These are phyloP conservation scores for Camelina neglecta DNA, from an alignment of 345 rosid species.

Conservation along the genomic window DNA sequence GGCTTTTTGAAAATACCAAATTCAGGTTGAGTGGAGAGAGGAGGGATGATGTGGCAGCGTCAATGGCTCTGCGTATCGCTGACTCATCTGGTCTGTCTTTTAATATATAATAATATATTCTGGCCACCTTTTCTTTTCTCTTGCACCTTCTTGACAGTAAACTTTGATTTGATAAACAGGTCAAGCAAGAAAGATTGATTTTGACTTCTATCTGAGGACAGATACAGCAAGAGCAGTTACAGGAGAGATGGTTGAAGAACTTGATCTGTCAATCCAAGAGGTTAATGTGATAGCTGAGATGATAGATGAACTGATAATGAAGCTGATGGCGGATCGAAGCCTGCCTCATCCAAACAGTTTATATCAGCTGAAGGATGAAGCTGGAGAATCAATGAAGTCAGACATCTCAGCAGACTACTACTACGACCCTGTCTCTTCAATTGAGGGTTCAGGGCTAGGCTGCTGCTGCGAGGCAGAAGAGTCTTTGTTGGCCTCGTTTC, in stretches of 20 bases:
- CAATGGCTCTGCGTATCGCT: conserved; percentile 64
- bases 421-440: conserved; percentile 24
- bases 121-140: neutral
- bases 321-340: conserved; percentile 58
- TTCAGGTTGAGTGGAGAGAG: conserved; percentile 62
- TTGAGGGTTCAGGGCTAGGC: conserved; percentile 9
- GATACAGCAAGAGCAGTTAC: conserved; percentile 77
- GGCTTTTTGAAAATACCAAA: conserved; percentile 50
- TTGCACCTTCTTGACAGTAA: neutral
- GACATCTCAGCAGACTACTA: conserved; percentile 35
- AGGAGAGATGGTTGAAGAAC: conserved; percentile 81
- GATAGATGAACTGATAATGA: conserved; percentile 64
- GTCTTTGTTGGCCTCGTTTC: conserved; percentile 22
- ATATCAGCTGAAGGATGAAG: conserved; percentile 13
- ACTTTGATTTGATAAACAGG: conserved; percentile 9
- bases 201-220: conserved; percentile 66
- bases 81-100: conserved; percentile 55
- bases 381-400: conserved; percentile 36
- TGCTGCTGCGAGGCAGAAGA: conserved; percentile 8
- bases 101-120: conserved; percentile 8
- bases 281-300: conserved; percentile 72
- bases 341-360: conserved; percentile 28
- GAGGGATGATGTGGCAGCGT: conserved; percentile 52
- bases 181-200: conserved; percentile 61
- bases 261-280: conserved; percentile 70